Percentiles rank a stretch among this genome's conserved stretches.
These are phyloP conservation scores for Apophysomyces variabilis DNA, from an alignment of 371 early-diverging fungal genomes.

Conservation along the genomic window DNA sequence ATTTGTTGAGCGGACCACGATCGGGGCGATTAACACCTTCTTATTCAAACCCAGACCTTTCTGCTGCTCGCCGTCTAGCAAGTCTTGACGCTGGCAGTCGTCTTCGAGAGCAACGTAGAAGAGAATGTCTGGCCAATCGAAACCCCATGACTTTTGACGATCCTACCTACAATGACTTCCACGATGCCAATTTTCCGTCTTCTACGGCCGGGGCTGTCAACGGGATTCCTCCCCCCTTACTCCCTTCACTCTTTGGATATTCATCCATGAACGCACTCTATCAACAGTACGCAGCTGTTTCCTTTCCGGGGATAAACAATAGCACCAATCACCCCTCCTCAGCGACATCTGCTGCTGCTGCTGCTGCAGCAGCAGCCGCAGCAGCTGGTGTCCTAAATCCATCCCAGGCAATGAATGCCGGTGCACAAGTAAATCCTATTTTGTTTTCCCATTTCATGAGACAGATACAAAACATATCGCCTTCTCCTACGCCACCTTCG, in stretches of 20 bases:
- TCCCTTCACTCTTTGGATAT: conserved; percentile 18
- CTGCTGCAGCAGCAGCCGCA: conserved; percentile 18
- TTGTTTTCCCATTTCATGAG: conserved; percentile 33
- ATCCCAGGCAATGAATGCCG: conserved; percentile 14
- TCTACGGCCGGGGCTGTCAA: not conserved
- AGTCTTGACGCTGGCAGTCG: conserved; percentile 27
- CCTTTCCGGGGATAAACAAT: conserved; percentile 8
- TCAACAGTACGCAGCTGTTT: conserved; percentile 3
- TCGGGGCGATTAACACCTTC: conserved; percentile 38
- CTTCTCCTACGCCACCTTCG: conserved; percentile 23
- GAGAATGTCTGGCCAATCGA: not conserved
- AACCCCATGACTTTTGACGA: not conserved
- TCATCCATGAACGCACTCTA: conserved; percentile 7
- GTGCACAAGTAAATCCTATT: conserved; percentile 26
- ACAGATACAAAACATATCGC: conserved; percentile 19
- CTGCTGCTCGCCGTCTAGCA: conserved; percentile 34
- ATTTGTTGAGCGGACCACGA: conserved; percentile 23
- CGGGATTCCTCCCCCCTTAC: conserved; percentile 14
- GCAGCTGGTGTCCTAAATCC: conserved; percentile 10
- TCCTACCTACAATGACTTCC: conserved; percentile 4
- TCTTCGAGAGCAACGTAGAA: conserved; percentile 14
- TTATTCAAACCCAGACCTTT: conserved; percentile 47
- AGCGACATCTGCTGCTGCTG: conserved; percentile 13
- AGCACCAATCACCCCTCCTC: conserved; percentile 7
- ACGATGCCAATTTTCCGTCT: conserved; percentile 2